Percentiles rank a stretch among this genome's conserved stretches.
These are phyloP conservation scores for Phialophora verrucosa DNA, from an alignment of 2,329 filamentous ascomycete genomes.

Conservation along the genomic window DNA sequence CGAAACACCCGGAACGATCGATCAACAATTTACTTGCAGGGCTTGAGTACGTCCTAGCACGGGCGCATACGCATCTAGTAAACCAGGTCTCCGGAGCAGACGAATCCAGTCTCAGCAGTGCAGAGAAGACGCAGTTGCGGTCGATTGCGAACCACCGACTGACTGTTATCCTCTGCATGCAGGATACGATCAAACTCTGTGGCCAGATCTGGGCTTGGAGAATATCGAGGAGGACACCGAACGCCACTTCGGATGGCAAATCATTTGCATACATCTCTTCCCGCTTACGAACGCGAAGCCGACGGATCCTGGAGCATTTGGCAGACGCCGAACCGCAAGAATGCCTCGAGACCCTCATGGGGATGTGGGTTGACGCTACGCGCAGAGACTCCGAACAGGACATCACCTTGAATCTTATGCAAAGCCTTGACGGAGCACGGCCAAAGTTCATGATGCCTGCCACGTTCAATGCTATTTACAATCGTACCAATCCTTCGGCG, in stretches of 20 bases:
- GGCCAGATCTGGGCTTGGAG: slow-evolving; percentile 96
- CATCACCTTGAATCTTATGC: slow-evolving; percentile 78
- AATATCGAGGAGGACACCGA: slow-evolving; percentile 61
- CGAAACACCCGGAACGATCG: slow-evolving; percentile 49
- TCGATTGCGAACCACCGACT: slow-evolving; percentile 90
- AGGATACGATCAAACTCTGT: slow-evolving; percentile 91
- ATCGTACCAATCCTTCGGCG: slow-evolving; percentile 81
- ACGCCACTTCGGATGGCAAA: slow-evolving; percentile 72
- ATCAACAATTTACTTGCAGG: slow-evolving; percentile 84
- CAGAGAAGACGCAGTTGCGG: slow-evolving; percentile 77
- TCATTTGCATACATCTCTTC: slow-evolving; percentile 91
- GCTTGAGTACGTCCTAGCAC: slow-evolving; percentile 85
- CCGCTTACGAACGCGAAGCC: slow-evolving; percentile 85
- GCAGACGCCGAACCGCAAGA: slow-evolving; percentile 92
- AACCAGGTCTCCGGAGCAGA: slow-evolving; percentile 28
- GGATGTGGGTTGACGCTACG: slow-evolving; percentile 71
- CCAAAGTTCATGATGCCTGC: slow-evolving; percentile 92
- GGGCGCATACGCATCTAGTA: slow-evolving; percentile 81
- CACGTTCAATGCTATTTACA: slow-evolving; percentile 95
- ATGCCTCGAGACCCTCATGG: slow-evolving; percentile 87
- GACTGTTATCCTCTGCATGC: slow-evolving; percentile 93
- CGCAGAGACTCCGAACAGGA: slow-evolving; percentile 58
- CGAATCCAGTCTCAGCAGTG: slow-evolving; percentile 7
- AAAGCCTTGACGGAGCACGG: slow-evolving; percentile 87
- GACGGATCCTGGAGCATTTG: slow-evolving; percentile 87